A percentile compares a stretch with the other conserved stretches of the same genome.
Evolutionary conservation across 1,284 basidiomycete genomes (phyloP).

Genomic region (Chalciporus sp.): DNA sequence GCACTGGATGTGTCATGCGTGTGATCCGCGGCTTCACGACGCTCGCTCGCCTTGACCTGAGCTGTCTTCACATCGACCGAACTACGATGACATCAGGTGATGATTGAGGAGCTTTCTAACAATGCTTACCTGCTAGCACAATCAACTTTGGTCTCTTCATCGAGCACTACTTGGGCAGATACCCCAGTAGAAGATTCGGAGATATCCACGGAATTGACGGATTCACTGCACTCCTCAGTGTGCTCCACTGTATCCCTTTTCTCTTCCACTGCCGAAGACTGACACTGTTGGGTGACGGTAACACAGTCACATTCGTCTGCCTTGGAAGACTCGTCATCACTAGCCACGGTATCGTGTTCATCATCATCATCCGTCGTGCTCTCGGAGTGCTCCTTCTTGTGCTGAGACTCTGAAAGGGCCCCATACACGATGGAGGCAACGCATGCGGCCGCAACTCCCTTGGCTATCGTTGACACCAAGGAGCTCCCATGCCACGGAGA

Average conservation of each 20-base stretch:
- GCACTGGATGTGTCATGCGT: background rate
- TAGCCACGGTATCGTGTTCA: background rate
- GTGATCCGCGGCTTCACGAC: background rate
- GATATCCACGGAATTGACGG: background rate
- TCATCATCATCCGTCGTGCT: background rate
- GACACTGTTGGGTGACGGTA: background rate
- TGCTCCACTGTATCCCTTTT: background rate
- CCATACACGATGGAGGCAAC: conserved; percentile 17
- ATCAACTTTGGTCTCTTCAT: background rate
- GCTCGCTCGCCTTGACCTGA: background rate
- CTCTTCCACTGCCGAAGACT: background rate
- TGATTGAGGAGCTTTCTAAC: background rate
- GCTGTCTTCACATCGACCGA: background rate
- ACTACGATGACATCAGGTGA: background rate
- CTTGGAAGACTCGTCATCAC: no score
- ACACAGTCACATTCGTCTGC: background rate
- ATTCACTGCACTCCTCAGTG: background rate
- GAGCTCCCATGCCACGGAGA: conserved; percentile 11
- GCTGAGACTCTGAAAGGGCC: conserved; percentile 4
- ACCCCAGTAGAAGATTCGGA: background rate
- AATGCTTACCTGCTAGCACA: background rate
- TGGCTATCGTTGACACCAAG: conserved; percentile 1
- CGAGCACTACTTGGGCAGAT: background rate
- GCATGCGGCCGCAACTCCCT: conserved; percentile 10
- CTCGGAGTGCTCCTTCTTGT: conserved; percentile 4